Percentiles rank a stretch among this genome's conserved stretches.
phyloP scores from a whole-genome alignment of 129 eudicot species.

The Saposhnikovia divaricata region DNA sequence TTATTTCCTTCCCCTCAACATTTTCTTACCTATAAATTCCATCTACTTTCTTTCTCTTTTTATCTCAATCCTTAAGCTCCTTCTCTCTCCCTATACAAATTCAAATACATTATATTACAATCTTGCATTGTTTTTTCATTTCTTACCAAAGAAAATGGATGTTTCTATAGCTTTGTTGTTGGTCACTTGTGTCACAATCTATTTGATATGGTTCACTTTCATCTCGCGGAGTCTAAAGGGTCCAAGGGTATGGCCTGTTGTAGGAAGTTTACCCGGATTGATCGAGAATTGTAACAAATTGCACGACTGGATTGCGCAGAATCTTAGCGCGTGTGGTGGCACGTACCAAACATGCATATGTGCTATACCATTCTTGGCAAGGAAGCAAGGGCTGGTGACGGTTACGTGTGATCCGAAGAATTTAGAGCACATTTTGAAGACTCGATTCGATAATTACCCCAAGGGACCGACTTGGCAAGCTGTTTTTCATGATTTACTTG shows the following conservation, averaged over 20 bases:
- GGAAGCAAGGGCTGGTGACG: slow-evolving; percentile 27
- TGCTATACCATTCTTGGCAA: slow-evolving; percentile 26
- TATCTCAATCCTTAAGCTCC: neutral
- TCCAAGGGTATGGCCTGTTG: slow-evolving; percentile 26
- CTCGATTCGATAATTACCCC: slow-evolving; percentile 32
- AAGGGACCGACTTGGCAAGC: slow-evolving; percentile 38
- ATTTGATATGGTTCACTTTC: slow-evolving; percentile 10
- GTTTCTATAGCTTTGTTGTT: neutral
- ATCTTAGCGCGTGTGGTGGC: slow-evolving; percentile 26
- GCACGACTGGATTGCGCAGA: slow-evolving; percentile 30
- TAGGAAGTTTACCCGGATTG: slow-evolving; percentile 26
- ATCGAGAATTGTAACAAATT: slow-evolving; percentile 14
- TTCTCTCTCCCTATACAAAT: neutral
- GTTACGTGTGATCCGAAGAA: slow-evolving; percentile 34
- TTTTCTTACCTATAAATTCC: slow-evolving; percentile 9
- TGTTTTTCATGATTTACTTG: slow-evolving; percentile 34
- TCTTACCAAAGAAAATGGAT: neutral
- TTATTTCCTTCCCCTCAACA: neutral
- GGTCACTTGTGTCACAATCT: neutral
- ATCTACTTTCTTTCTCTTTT: neutral
- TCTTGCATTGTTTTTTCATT: neutral
- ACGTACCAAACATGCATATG: slow-evolving; percentile 30
- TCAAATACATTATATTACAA: neutral
- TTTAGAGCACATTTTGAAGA: slow-evolving; percentile 29
- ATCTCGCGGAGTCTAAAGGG: slow-evolving; percentile 16